Base-by-base conservation (phyloP, 2,329 filamentous ascomycete genomes). In the Sporothrix mexicana region DNA sequence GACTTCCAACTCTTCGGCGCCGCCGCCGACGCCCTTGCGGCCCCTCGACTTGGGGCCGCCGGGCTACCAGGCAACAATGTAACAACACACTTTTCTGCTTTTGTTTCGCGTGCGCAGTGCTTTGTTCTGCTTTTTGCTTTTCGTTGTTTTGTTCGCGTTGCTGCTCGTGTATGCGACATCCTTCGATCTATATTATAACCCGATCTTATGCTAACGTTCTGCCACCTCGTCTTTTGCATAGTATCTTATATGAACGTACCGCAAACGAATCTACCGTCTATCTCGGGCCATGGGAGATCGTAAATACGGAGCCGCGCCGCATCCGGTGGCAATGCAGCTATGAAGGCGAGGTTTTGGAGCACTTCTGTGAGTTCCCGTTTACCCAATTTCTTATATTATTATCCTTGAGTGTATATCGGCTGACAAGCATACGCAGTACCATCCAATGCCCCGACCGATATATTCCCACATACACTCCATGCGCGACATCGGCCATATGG, bases 21-120 rank as follows among this genome's bases (percentile, higher is more conserved):
- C 80, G 74, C 79, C 82, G 76, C 75, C 76, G 45, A 80, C 81
- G 73, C 79, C 83, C 75, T 79, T 85, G 71, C 79, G 80, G 71
- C 83, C 85, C 49, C 81, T 87, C 57, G 85, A 87, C 76, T 81
- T 87, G 62, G 85, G 85, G 3, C 85, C 85, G 70, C 85, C 85
- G 47, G 85, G 85, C 69, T 87, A 85, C 75, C 83, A 86, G 81
- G 85, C 85, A 77, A 87, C 85, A 77, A 86, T 87, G 85, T 87
- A 83, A 77, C 75, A 30, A 9, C 45, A 53, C 17, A 45, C n/a
- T 41, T 36, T 25, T 59, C 17, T 47, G 74, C 51, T 75, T 62
- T 72, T 64, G 77, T 71, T 75, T 75, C 77, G 75, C 77, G 53
- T 47, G 72, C 74, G 36, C 72, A 70, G 76, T 59, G 1, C 43